A percentile compares a stretch with the other conserved stretches of the same genome.
Evolutionary conservation across 2,329 filamentous ascomycete genomes (phyloP).

Genomic region (Colletotrichum salicis): DNA sequence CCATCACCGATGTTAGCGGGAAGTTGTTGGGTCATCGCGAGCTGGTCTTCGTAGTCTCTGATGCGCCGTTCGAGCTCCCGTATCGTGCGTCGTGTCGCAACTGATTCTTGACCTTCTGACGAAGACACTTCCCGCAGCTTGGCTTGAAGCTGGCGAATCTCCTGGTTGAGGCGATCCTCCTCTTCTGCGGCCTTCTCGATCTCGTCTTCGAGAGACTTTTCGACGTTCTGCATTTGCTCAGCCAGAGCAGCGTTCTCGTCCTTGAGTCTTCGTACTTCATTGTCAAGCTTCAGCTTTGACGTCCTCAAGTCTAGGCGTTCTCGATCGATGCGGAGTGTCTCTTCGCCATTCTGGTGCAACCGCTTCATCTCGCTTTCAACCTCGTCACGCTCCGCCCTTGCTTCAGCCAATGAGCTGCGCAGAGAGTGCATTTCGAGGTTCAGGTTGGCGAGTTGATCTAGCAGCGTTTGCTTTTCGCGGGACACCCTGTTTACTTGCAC

Average conservation of each 20-base stretch:
- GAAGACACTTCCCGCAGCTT: constrained; percentile 56
- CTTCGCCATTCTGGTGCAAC: constrained; percentile 64
- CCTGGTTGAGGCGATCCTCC: constrained; percentile 69
- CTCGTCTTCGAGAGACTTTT: constrained; percentile 73
- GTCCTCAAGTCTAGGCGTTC: constrained; percentile 76
- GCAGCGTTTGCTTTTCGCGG: constrained; percentile 71
- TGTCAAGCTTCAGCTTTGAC: constrained; percentile 74
- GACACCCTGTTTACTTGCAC: constrained; percentile 65
- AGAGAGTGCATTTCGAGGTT: constrained; percentile 70
- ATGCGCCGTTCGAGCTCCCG: constrained; percentile 73
- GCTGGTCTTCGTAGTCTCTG: constrained; percentile 61
- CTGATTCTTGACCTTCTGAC: constrained; percentile 63
- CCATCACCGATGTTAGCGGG: constrained; percentile 51
- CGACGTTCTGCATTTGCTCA: constrained; percentile 67
- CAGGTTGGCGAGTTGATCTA: constrained; percentile 70
- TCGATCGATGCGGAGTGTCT: constrained; percentile 71
- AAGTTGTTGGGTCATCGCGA: constrained; percentile 47
- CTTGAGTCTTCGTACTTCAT: constrained; percentile 71
- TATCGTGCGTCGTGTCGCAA: constrained; percentile 70
- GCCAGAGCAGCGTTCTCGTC: constrained; percentile 70
- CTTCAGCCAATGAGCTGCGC: constrained; percentile 65
- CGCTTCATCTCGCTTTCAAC: constrained; percentile 69
- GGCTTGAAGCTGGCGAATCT: constrained; percentile 63
- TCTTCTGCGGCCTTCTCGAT: constrained; percentile 74
- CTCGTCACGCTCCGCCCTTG: constrained; percentile 74